Base-by-base conservation (phyloP, 768 basidiomycete species). In the Tubosaeta brunneosetosa region DNA sequence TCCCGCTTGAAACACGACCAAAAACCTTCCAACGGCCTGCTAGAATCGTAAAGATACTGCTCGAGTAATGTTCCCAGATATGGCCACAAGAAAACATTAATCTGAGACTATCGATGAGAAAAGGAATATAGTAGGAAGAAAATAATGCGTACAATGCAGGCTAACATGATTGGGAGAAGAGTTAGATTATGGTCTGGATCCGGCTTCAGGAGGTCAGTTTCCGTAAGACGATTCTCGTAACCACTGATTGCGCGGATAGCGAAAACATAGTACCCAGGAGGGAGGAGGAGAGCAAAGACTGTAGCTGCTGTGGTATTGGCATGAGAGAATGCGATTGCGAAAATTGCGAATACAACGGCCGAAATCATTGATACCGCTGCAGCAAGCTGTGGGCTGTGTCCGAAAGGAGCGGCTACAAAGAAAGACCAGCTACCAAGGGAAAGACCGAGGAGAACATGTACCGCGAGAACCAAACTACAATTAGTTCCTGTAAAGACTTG, bases 51-150 rank as follows among this genome's bases (percentile, higher is more conserved):
- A 1, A 88, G 65, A 10, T 66, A 65, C 12, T 75, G 72, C 64
- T 91, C 89, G 8, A 82, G 67, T 9, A 83, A 65, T 6, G 78
- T 68, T 2, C 83, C 85, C 6, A 90, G 60, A 49, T 73, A 82
- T 1, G 89, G 89, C 82, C 85, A 91, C 5, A 91, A 66, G 68
- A 91, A 84, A 26, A 88, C 71, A 60, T 83, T 74, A 52, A 91
- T 76, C 88, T 89, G 41, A 4, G n/a, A 49, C 33, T 1, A 0
- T 2, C 4, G 13, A 22, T 47, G 31, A 41, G 34, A 31, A 31
- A 26, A 2, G 6, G 1, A 17, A 9, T 6, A 4, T 17, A 38
- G 17, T 13, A 40, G 1, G 12, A n/a, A n/a, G 16, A 45, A 55
- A 33, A 42, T 19, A 34, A 16, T 3, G 65, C 81, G 63, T 65